These are phyloP conservation scores for Trichoderma atroviride DNA, from an alignment of 2,329 filamentous ascomycete species.

Conservation along the genomic window DNA sequence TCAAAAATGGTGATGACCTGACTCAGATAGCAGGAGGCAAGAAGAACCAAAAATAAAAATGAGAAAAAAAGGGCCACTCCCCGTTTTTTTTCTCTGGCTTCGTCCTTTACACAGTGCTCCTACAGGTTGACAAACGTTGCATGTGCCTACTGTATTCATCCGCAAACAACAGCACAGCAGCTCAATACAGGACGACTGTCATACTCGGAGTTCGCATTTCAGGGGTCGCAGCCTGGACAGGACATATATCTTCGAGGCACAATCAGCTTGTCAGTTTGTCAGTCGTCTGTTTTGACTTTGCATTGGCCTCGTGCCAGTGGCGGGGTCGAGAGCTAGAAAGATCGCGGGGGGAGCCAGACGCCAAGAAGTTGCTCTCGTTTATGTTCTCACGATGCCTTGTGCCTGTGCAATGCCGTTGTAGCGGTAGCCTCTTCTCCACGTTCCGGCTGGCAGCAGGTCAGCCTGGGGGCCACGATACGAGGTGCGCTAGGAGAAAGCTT, in stretches of 20 bases:
- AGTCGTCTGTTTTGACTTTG: not conserved
- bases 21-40: not conserved
- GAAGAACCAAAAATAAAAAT: not conserved
- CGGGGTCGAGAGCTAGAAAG: constrained; percentile 9
- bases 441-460: not conserved
- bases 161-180: constrained; percentile 5
- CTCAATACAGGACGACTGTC: not conserved
- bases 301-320: constrained; percentile 2
- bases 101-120: constrained; percentile 16
- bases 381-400: constrained; percentile 1
- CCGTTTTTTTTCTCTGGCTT: constrained; percentile 6
- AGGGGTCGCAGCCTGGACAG: not conserved
- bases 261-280: not conserved
- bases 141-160: not conserved
- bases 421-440: constrained; percentile 10
- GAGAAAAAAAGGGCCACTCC: not conserved
- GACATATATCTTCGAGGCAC: not conserved
- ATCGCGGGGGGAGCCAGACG: constrained; percentile 21
- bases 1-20: not conserved
- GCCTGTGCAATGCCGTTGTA: not conserved
- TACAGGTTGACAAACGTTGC: not conserved
- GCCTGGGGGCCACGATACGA: constrained; percentile 24
- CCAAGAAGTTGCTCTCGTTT: constrained; percentile 8
- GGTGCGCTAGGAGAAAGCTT: constrained; percentile 26
- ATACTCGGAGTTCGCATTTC: not conserved